These are phyloP conservation scores for Xanthoconium separans DNA, from an alignment of 1,284 basidiomycete genomes.

Conservation along the genomic window DNA sequence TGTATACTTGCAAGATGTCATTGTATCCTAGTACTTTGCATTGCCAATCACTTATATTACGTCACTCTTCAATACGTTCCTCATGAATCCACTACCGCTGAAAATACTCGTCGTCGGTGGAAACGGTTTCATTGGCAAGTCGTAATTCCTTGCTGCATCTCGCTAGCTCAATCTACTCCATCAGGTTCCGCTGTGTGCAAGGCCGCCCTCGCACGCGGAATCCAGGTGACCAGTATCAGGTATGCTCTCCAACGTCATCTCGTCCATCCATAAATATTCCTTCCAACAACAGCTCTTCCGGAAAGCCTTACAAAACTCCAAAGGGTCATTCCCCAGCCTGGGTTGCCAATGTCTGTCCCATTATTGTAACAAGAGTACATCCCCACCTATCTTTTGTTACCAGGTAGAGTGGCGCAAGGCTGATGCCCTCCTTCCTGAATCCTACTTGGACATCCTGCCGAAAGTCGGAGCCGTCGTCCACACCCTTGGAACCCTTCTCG, in stretches of 20 bases:
- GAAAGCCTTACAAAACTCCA: conserved; percentile 80
- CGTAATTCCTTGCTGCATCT: neutral
- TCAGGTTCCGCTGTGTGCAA: conserved; percentile 91
- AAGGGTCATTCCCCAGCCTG: conserved; percentile 90
- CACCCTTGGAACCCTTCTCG: conserved; percentile 91
- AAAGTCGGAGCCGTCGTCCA: conserved; percentile 82
- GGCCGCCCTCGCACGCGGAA: conserved; percentile 78
- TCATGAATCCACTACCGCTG: conserved; percentile 44
- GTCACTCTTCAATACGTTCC: neutral
- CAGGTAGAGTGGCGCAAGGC: conserved; percentile 84
- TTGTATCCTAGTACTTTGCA: conserved; percentile 5
- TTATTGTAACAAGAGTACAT: neutral
- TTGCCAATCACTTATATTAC: neutral
- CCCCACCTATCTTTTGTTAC: conserved; percentile 11
- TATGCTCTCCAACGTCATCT: conserved; percentile 31
- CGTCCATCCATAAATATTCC: neutral
- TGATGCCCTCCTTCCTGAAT: conserved; percentile 74
- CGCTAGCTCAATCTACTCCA: conserved; percentile 11
- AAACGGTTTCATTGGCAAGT: conserved; percentile 88
- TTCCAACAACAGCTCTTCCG: conserved; percentile 65
- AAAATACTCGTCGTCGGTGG: conserved; percentile 89
- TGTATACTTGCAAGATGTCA: neutral
- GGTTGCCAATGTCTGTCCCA: conserved; percentile 61
- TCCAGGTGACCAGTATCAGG: conserved; percentile 90
- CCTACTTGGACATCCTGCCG: conserved; percentile 70